Percentiles rank a stretch among this genome's conserved stretches.
Conservation (phyloP, 257 asterid genomes). For the Paulownia fortunei region DNA sequence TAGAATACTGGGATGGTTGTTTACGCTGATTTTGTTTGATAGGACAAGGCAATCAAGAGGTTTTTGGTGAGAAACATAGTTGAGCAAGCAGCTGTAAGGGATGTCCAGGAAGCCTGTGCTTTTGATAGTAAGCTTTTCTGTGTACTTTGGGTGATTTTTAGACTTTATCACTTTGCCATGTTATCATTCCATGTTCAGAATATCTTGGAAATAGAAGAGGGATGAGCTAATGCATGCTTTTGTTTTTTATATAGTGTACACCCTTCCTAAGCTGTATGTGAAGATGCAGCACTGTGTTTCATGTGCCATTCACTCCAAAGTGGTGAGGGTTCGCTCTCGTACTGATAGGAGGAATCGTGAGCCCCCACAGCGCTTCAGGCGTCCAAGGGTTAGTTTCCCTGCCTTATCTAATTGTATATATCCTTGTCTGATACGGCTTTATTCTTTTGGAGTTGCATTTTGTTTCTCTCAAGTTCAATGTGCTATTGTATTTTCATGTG, state of each 20-base stretch:
- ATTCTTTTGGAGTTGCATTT: not conserved
- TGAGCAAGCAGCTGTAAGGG: slow-evolving; percentile 96
- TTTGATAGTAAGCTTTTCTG: slow-evolving; percentile 57
- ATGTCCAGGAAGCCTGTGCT: slow-evolving; percentile 94
- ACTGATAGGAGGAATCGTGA: slow-evolving; percentile 88
- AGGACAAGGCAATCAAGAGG: slow-evolving; percentile 96
- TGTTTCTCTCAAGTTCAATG: not conserved
- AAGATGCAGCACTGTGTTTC: slow-evolving; percentile 92
- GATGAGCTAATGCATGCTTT: not conserved
- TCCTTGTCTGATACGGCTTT: not conserved
- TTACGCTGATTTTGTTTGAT: not conserved
- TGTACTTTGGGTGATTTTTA: not conserved
- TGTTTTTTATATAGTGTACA: slow-evolving; percentile 43
- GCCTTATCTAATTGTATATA: not conserved
- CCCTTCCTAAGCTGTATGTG: slow-evolving; percentile 81
- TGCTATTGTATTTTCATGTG: not conserved
- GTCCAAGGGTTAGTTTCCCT: slow-evolving; percentile 56
- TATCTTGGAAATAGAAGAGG: not conserved
- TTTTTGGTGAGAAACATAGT: slow-evolving; percentile 88
- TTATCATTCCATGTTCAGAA: not conserved
- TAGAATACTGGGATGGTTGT: not conserved
- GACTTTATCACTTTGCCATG: not conserved
- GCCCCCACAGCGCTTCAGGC: slow-evolving; percentile 69
- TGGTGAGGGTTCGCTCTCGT: slow-evolving; percentile 88
- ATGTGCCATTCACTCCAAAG: slow-evolving; percentile 91